These are phyloP conservation scores for Seminavis robusta DNA, from an alignment of 108 stramenopile species.

Conservation along the genomic window DNA sequence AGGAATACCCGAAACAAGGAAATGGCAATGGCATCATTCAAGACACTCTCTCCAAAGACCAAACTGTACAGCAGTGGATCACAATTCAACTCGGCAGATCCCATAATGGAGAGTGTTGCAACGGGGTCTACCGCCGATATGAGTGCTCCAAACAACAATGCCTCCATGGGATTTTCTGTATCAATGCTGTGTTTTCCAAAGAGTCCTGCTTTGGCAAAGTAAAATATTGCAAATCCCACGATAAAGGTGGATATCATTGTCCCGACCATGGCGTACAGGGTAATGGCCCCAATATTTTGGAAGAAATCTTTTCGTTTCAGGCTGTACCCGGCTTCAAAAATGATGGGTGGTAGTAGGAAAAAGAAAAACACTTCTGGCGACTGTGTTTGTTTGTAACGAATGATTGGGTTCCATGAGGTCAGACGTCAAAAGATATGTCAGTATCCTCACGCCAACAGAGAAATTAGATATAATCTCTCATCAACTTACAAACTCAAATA, in stretches of 20 bases:
- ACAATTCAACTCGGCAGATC: slow-evolving; percentile 82
- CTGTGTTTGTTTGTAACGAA: slow-evolving; percentile 7
- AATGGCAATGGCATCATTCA: slow-evolving; percentile 98
- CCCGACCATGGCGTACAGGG: slow-evolving; percentile 89
- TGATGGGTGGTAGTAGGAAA: slow-evolving; percentile 94
- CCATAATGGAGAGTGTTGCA: slow-evolving; percentile 94
- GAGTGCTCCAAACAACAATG: slow-evolving; percentile 91
- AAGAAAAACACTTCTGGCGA: slow-evolving; percentile 97
- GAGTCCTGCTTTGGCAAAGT: slow-evolving; percentile 65
- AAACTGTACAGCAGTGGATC: slow-evolving; percentile 91
- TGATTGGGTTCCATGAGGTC: background rate
- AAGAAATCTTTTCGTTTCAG: slow-evolving; percentile 90
- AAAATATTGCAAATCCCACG: slow-evolving; percentile 85
- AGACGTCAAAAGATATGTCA: background rate
- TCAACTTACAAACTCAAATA: slow-evolving; percentile 67
- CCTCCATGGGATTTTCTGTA: slow-evolving; percentile 91
- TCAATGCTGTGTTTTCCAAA: slow-evolving; percentile 70
- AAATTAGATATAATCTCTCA: background rate
- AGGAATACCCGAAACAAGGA: slow-evolving; percentile 94
- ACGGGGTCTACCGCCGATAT: slow-evolving; percentile 97
- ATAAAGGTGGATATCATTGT: slow-evolving; percentile 92
- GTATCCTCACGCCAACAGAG: background rate
- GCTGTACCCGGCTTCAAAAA: slow-evolving; percentile 97
- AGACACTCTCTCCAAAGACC: slow-evolving; percentile 95
- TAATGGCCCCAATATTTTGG: slow-evolving; percentile 92